phyloP scores from a whole-genome alignment of 2,329 filamentous ascomycete genomes.

The Diaporthe citri region DNA sequence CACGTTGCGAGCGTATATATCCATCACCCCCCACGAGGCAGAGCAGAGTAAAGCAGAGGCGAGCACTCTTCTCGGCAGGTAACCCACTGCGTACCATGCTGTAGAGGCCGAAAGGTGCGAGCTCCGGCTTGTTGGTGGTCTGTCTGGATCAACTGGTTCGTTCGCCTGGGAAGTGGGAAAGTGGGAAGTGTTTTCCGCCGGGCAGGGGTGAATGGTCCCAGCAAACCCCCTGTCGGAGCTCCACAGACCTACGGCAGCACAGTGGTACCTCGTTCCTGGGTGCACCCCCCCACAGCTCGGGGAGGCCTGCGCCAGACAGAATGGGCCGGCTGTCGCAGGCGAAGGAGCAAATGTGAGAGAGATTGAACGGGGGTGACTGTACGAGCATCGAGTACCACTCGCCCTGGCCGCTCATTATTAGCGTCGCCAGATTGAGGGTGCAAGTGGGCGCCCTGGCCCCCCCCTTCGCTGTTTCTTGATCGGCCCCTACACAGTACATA shows the following conservation, averaged over 20 bases:
- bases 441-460: constrained; percentile 27
- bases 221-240: constrained; percentile 15
- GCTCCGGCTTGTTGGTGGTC: not conserved
- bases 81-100: not conserved
- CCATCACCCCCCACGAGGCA: not conserved
- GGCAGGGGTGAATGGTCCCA: constrained; percentile 15
- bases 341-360: constrained; percentile 2
- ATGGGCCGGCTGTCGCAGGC: constrained; percentile 6
- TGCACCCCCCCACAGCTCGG: constrained; percentile 29
- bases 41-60: not conserved
- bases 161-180: constrained; percentile 21
- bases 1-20: not conserved
- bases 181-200: constrained; percentile 25
- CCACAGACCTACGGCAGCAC: not conserved
- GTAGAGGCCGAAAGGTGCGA: not conserved
- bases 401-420: constrained; percentile 37
- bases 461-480: constrained; percentile 26
- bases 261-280: constrained; percentile 29
- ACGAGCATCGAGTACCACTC: constrained; percentile 17
- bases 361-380: constrained; percentile 22
- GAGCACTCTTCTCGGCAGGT: not conserved
- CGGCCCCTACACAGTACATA: constrained; percentile 8
- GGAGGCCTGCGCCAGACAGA: constrained; percentile 5
- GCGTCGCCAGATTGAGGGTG: constrained; percentile 33
- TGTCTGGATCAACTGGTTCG: constrained; percentile 15